phyloP scores from a whole-genome alignment of 148 eudicot species.

The Rhododendron molle region DNA sequence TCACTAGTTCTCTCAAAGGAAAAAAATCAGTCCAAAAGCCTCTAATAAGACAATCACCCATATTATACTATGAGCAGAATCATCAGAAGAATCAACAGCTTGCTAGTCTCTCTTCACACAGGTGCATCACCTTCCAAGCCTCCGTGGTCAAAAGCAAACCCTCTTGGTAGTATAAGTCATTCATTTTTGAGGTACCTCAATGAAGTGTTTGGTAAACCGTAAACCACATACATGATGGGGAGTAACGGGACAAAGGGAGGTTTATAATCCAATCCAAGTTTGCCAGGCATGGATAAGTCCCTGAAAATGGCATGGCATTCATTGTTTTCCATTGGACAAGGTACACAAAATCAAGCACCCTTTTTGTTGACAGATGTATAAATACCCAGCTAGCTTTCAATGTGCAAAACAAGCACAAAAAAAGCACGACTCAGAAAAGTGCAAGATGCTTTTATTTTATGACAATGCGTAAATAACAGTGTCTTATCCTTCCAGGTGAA shows the following conservation, averaged over 20 bases:
- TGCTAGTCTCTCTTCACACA: too few species aligned
- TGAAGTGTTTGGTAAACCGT: neutral
- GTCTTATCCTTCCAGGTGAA: neutral
- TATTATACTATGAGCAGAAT: too few species aligned
- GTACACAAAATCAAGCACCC: neutral
- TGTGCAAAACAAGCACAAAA: neutral
- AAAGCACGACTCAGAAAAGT: neutral
- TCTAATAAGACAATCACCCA: too few species aligned
- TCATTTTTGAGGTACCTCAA: neutral
- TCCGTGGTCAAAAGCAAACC: neutral
- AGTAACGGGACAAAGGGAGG: neutral
- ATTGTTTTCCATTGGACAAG: neutral
- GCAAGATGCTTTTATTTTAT: neutral
- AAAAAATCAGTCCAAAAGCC: neutral
- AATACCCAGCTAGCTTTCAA: neutral
- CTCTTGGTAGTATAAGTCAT: neutral
- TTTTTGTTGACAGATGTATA: neutral
- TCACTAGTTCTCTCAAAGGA: neutral
- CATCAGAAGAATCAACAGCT: too few species aligned
- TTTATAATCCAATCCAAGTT: neutral
- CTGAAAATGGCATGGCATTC: neutral
- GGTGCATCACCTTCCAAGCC: too few species aligned
- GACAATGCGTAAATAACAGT: neutral
- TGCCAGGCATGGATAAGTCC: neutral
- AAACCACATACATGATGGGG: neutral